Percentiles rank a stretch among this genome's conserved stretches.
Conservation (phyloP, 2,329 filamentous ascomycete species). For the Coniochaeta sp. region DNA sequence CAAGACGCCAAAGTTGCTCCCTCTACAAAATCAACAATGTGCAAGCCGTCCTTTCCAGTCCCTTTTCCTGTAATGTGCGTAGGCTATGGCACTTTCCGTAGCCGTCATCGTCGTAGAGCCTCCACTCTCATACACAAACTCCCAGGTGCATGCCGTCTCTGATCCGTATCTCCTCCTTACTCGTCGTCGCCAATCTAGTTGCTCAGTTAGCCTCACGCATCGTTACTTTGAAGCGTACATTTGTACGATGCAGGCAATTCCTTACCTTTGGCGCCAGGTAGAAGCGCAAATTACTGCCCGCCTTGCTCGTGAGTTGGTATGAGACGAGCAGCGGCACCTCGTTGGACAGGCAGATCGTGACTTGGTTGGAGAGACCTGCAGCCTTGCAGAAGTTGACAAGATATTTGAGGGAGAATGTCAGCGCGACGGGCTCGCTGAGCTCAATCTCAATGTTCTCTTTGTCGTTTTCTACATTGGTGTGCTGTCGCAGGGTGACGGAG, state of each 20-base stretch:
- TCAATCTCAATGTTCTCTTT: conserved; percentile 81
- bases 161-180: conserved; percentile 12
- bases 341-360: conserved; percentile 90
- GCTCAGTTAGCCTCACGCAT: conserved; percentile 10
- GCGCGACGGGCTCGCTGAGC: conserved; percentile 81
- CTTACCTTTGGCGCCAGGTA: conserved; percentile 95
- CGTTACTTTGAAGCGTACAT: too few species aligned
- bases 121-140: neutral
- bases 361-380: conserved; percentile 67
- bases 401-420: conserved; percentile 99
- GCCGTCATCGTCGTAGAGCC: conserved; percentile 6
- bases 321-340: conserved; percentile 96
- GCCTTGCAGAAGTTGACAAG: conserved; percentile 99
- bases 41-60: neutral
- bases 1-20: neutral
- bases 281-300: conserved; percentile 69
- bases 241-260: conserved; percentile 2
- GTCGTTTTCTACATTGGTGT: conserved; percentile 84
- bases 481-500: conserved; percentile 81
- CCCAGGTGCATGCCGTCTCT: neutral
- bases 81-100: neutral
- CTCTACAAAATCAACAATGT: neutral
- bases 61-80: neutral
- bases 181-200: conserved; percentile 29
- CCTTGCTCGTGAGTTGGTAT: conserved; percentile 50